phyloP scores from a whole-genome alignment of 495 filamentous ascomycete species.

The Immersiella caudata region DNA sequence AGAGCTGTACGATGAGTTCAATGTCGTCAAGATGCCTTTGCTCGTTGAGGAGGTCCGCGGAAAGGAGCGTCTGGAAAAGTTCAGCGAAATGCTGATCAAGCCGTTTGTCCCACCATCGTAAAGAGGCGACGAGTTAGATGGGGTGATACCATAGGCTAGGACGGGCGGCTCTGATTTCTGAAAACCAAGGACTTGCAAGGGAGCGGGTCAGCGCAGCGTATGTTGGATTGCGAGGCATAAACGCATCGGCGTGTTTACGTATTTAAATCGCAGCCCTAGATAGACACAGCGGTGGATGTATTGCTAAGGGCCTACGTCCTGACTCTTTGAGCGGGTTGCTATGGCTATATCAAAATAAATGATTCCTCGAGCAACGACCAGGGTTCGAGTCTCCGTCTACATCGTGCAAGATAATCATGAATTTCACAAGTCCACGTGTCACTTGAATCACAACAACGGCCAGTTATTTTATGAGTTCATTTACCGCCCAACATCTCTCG shows the following conservation, averaged over 20 bases:
- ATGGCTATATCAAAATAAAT: background rate
- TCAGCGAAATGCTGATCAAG: constrained; percentile 89
- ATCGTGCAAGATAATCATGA: background rate
- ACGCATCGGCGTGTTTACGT: background rate
- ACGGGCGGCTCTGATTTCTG: background rate
- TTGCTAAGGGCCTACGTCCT: background rate
- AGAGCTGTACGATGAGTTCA: constrained; percentile 98
- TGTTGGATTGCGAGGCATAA: background rate
- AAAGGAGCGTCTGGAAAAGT: constrained; percentile 89
- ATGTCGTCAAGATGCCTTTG: constrained; percentile 96
- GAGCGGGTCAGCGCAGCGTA: background rate
- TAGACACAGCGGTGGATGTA: background rate
- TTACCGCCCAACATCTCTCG: background rate
- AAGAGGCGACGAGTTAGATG: background rate
- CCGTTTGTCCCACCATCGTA: constrained; percentile 77
- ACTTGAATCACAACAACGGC: background rate
- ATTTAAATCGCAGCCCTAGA: background rate
- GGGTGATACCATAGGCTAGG: too few species aligned
- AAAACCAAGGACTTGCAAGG: background rate
- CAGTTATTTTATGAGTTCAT: background rate
- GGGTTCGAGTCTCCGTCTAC: too few species aligned
- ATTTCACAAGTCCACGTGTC: background rate
- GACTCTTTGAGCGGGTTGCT: background rate
- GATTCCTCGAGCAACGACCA: background rate
- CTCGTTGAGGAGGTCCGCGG: constrained; percentile 94